phyloP scores from a whole-genome alignment of 306 rosid genomes.

The Fragaria ananassa region DNA sequence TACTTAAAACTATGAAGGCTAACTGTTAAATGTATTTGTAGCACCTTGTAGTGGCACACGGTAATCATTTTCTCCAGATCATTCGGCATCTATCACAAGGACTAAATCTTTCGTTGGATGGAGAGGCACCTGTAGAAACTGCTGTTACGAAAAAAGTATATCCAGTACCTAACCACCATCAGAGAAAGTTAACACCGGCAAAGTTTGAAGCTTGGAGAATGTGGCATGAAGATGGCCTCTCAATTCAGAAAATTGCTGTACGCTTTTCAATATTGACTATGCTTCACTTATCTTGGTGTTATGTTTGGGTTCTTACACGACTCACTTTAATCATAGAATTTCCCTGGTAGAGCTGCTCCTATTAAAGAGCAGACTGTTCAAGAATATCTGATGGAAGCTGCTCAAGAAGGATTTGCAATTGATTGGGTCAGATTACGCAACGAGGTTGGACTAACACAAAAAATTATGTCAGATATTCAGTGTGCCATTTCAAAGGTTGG shows the following conservation, averaged over 20 bases:
- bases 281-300: slow-evolving; percentile 12
- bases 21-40: slow-evolving; percentile 31
- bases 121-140: slow-evolving; percentile 46
- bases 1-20: slow-evolving; percentile 22
- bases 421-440: slow-evolving; percentile 68
- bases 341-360: slow-evolving; percentile 72
- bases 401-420: slow-evolving; percentile 62
- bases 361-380: slow-evolving; percentile 73
- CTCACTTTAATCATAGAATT: slow-evolving; percentile 42
- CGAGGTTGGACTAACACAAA: slow-evolving; percentile 49
- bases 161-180: slow-evolving; percentile 36
- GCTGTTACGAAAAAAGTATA: slow-evolving; percentile 39
- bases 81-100: slow-evolving; percentile 46
- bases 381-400: slow-evolving; percentile 73
- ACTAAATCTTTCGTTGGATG: slow-evolving; percentile 61
- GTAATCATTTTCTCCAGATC: slow-evolving; percentile 62
- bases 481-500: slow-evolving; percentile 73
- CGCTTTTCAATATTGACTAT: slow-evolving; percentile 20
- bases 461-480: slow-evolving; percentile 44
- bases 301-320: slow-evolving; percentile 14
- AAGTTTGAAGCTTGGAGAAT: slow-evolving; percentile 79
- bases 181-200: slow-evolving; percentile 49
- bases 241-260: slow-evolving; percentile 70
- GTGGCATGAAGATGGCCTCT: slow-evolving; percentile 78
- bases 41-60: slow-evolving; percentile 68